Evolutionary conservation across 1,284 basidiomycete genomes (phyloP), one percentile per base, ranked within the genome.

Genomic region (Ceratobasidium sp.): DNA sequence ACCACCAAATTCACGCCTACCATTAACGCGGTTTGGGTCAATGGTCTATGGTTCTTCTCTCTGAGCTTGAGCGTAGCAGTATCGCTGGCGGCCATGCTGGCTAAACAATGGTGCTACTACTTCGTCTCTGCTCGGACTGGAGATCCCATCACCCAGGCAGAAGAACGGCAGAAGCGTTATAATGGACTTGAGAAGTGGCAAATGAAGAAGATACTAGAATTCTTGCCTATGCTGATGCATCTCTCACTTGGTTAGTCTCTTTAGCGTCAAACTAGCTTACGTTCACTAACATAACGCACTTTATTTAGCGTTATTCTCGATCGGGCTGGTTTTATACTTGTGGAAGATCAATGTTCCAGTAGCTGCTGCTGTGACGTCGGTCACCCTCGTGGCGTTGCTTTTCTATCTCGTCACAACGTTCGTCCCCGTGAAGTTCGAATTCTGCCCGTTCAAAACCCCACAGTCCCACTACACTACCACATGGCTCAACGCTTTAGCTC

Each of bases 81-180:
- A 30, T 50, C 61, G 18, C 32, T 63, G 26, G 61, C 61, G 11
- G 61, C 61, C 2, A 63, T 63, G 46, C 47, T 63, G 0, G 61
- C 61, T 5, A 63, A 63, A 30, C 61, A 63, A 21, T 63, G 61
- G 61, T 63, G 61, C n/a, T 63, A 50, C 26, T 54, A 66, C 62
- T 66, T 35, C 21, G 9, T 66, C 1, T 50, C 62, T 18, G 47
- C 35, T 9, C 47, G 62, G 2, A 52, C 18, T 13, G 62, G 62
- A 2, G 62, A 66, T 21, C 41, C 47, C 1, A 66, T 66, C 14
- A 52, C 62, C 16, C 62, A 66, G 41, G 49, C 62, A 4, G 35
- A 52, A 52, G 47, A 52, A 3, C 47, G 62, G 2, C 62, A 66
- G 21, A 52, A 66, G 16, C 47, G 62, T 7, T 66, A 23, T 28